Percentiles rank a stretch among this genome's conserved stretches.
Conservation (phyloP, 164 flowering plant genomes). For the Piper longum region DNA sequence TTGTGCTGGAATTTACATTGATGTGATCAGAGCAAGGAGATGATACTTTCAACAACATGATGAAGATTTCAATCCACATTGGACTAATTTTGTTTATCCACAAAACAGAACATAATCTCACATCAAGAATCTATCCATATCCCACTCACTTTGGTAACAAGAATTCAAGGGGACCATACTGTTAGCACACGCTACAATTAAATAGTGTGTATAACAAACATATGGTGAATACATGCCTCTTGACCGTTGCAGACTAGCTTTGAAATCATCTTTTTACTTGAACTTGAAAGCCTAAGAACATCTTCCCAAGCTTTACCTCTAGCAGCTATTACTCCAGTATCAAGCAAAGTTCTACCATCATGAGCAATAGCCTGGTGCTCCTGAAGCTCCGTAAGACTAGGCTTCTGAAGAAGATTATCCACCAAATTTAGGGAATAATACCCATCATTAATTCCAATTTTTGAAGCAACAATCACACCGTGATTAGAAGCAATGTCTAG, state of each 20-base stretch:
- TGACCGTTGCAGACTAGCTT: slow-evolving; percentile 49
- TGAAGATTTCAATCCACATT: no score
- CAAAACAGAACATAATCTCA: no score
- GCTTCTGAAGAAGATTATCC: slow-evolving; percentile 87
- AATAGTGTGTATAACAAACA: neutral
- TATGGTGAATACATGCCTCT: slow-evolving; percentile 45
- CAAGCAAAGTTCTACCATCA: slow-evolving; percentile 94
- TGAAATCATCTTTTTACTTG: slow-evolving; percentile 50
- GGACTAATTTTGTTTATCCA: no score
- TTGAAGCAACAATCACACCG: slow-evolving; percentile 88
- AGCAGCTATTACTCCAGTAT: slow-evolving; percentile 91
- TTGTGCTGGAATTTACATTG: neutral
- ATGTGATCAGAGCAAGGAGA: neutral
- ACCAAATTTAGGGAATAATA: slow-evolving; percentile 42
- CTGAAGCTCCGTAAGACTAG: slow-evolving; percentile 56
- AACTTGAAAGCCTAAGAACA: slow-evolving; percentile 57
- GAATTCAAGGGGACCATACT: neutral
- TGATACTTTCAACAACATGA: no score
- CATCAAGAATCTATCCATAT: neutral
- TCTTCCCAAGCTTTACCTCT: slow-evolving; percentile 89
- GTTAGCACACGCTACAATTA: neutral
- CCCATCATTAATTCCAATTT: slow-evolving; percentile 20
- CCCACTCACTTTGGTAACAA: neutral
- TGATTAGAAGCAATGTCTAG: slow-evolving; percentile 95
- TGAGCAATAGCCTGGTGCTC: slow-evolving; percentile 59